These are phyloP conservation scores for Gossypium davidsonii DNA, from an alignment of 441 rosid species.

Conservation along the genomic window DNA sequence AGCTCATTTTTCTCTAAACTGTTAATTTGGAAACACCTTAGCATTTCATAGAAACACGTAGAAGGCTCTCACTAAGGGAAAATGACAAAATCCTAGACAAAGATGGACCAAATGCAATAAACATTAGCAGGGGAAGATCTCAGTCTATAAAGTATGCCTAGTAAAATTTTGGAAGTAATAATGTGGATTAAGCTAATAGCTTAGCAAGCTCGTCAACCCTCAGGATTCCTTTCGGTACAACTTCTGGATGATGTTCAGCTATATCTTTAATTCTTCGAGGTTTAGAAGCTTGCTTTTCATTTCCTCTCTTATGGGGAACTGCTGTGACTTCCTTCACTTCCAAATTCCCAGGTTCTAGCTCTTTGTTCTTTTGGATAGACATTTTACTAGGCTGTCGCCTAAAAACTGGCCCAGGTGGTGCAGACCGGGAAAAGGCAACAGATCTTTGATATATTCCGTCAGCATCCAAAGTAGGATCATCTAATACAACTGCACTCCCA, in stretches of 20 bases:
- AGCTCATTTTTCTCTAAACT: not conserved
- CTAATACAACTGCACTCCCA: conserved; percentile 58
- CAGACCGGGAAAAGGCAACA: conserved; percentile 47
- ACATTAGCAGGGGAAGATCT: not conserved
- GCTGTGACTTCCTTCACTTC: conserved; percentile 21
- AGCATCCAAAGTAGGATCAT: conserved; percentile 43
- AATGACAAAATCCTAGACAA: too few species aligned
- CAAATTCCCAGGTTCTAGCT: conserved; percentile 28
- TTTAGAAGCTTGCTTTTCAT: conserved; percentile 19
- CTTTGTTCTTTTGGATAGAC: conserved; percentile 26
- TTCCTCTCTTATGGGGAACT: conserved; percentile 20
- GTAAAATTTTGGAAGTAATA: not conserved
- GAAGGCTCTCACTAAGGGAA: not conserved
- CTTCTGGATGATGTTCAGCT: conserved; percentile 26
- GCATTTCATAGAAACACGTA: not conserved
- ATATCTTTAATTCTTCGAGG: conserved; percentile 14
- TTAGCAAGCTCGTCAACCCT: conserved; percentile 80
- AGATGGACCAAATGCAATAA: not conserved
- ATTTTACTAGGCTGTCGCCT: conserved; percentile 32
- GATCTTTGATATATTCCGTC: conserved; percentile 49
- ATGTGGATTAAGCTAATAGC: conserved; percentile 39
- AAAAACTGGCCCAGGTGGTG: conserved; percentile 57
- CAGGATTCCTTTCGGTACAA: conserved; percentile 46
- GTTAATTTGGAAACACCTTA: not conserved
- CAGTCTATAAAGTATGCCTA: not conserved